Evolutionary conservation across 192 early-diverging fungal species (phyloP).

Genomic region (Haplosporangium gracile): DNA sequence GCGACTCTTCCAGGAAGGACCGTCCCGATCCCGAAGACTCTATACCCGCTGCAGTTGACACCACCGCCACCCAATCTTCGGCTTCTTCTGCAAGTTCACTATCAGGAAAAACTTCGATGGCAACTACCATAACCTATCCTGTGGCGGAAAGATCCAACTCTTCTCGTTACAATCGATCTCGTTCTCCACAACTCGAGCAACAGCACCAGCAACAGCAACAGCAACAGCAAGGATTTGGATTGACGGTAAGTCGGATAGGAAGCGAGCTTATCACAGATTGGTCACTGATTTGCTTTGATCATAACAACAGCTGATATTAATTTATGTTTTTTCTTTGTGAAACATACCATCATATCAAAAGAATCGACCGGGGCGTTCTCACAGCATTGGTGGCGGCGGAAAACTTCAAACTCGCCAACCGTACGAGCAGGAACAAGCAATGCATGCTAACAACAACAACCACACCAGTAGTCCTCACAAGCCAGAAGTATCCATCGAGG

Average conservation of each 20-base stretch:
- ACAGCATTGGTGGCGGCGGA: constrained; percentile 6
- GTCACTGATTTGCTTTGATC: neutral
- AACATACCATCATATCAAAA: neutral
- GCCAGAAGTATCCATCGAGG: neutral
- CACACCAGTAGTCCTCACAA: neutral
- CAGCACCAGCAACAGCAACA: neutral
- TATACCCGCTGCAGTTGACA: neutral
- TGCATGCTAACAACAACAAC: constrained; percentile 3
- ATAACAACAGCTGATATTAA: neutral
- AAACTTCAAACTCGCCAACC: constrained; percentile 14
- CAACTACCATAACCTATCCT: neutral
- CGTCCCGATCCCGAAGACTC: constrained; percentile 31
- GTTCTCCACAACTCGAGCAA: neutral
- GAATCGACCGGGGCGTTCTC: neutral
- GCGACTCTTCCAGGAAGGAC: constrained; percentile 2
- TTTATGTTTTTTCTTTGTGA: neutral
- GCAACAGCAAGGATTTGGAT: neutral
- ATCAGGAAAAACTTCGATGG: neutral
- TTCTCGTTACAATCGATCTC: neutral
- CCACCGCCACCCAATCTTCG: neutral
- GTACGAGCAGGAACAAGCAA: constrained; percentile 4
- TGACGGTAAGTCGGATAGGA: neutral
- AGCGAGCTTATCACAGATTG: neutral
- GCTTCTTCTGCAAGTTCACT: neutral
- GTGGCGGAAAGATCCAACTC: constrained; percentile 28